Conservation (phyloP, 164 flowering plant genomes). For the Hamamelis virginiana region DNA sequence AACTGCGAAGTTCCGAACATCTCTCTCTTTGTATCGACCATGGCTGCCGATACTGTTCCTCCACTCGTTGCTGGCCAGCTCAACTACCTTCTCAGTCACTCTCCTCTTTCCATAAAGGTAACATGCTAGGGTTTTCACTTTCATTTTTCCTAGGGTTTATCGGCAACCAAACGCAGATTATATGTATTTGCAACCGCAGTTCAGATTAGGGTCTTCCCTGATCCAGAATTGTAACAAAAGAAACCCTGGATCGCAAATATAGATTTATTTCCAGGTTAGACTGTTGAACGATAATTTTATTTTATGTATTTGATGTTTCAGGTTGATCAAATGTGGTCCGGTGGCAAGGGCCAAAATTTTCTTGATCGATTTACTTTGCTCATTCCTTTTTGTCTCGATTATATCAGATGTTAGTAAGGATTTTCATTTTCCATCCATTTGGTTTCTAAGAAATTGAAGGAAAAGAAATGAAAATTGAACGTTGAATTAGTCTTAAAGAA, state of each 20-base stretch:
- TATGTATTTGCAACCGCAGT: neutral
- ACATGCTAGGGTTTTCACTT: too few relatives aligned
- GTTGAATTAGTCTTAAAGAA: too few relatives aligned
- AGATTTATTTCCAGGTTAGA: neutral
- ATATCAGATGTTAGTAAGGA: slow-evolving; percentile 54
- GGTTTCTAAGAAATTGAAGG: neutral
- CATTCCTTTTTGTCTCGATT: slow-evolving; percentile 75
- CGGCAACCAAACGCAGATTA: neutral
- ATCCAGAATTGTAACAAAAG: neutral
- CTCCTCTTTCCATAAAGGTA: slow-evolving; percentile 65
- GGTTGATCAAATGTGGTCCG: slow-evolving; percentile 82
- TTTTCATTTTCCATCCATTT: neutral
- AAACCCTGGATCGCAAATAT: too few relatives aligned
- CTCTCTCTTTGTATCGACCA: neutral
- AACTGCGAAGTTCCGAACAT: too few relatives aligned
- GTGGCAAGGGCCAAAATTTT: slow-evolving; percentile 40
- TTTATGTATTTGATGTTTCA: slow-evolving; percentile 20
- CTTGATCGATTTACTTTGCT: slow-evolving; percentile 73
- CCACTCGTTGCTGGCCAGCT: slow-evolving; percentile 77
- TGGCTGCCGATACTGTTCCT: slow-evolving; percentile 54
- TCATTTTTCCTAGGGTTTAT: neutral
- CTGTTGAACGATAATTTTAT: neutral
- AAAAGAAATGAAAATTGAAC: too few relatives aligned
- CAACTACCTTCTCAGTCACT: slow-evolving; percentile 62
- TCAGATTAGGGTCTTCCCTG: slow-evolving; percentile 4